phyloP scores from a whole-genome alignment of 2,329 filamentous ascomycete genomes.

The Seiridium unicorne region DNA sequence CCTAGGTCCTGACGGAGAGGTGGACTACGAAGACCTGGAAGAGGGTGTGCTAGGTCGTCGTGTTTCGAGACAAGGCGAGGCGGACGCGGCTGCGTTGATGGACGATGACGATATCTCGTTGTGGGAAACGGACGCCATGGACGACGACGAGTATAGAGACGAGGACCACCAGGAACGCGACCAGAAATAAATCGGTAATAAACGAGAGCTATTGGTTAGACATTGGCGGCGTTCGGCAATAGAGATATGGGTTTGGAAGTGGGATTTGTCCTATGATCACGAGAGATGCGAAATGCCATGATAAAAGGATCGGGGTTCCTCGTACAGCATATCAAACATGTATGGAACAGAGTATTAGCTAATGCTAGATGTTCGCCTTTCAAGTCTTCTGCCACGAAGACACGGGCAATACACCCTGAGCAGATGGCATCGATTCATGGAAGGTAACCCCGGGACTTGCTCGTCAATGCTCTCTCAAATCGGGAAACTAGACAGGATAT shows the following conservation, averaged over 20 bases:
- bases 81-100: conserved; percentile 53
- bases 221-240: background rate
- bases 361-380: too few species aligned
- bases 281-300: too few species aligned
- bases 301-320: too few species aligned
- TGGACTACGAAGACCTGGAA: conserved; percentile 43
- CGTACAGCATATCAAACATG: too few species aligned
- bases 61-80: conserved; percentile 36
- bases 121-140: conserved; percentile 46
- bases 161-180: conserved; percentile 12
- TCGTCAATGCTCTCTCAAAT: too few species aligned
- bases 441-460: too few species aligned
- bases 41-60: conserved; percentile 32
- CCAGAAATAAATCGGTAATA: too few species aligned
- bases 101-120: conserved; percentile 59
- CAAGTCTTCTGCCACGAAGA: too few species aligned
- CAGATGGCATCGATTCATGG: too few species aligned
- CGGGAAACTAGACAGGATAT: background rate
- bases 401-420: too few species aligned
- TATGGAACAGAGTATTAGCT: too few species aligned
- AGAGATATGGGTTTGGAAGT: background rate
- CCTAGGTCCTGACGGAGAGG: conserved; percentile 19
- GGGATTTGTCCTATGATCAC: too few species aligned
- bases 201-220: background rate
- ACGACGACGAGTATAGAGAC: conserved; percentile 18